These are phyloP conservation scores for Lentinus brumalis DNA, from an alignment of 768 basidiomycete genomes.

Conservation along the genomic window DNA sequence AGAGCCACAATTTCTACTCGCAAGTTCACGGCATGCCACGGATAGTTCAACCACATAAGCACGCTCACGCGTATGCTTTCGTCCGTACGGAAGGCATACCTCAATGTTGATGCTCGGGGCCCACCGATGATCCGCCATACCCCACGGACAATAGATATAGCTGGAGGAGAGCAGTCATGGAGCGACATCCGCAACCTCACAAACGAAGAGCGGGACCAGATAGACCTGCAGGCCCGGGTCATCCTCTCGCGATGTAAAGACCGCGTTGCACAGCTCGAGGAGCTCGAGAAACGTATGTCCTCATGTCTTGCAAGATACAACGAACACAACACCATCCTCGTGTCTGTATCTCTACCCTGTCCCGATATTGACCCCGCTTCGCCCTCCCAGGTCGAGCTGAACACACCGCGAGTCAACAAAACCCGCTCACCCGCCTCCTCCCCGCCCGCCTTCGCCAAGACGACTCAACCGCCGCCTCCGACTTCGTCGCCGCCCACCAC, in stretches of 20 bases:
- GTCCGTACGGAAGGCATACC: conserved; percentile 82
- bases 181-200: conserved; percentile 67
- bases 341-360: neutral
- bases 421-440: conserved; percentile 68
- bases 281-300: conserved; percentile 81
- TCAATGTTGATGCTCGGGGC: conserved; percentile 69
- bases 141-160: conserved; percentile 57
- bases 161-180: conserved; percentile 53
- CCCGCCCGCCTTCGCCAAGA: conserved; percentile 70
- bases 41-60: conserved; percentile 71
- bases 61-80: conserved; percentile 72
- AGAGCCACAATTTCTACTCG: too few species aligned
- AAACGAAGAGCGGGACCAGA: conserved; percentile 93
- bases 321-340: conserved; percentile 11
- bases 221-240: conserved; percentile 89
- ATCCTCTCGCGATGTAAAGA: conserved; percentile 86
- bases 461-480: conserved; percentile 58
- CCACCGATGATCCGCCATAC: conserved; percentile 55
- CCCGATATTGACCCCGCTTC: neutral
- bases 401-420: conserved; percentile 62
- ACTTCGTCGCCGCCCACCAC: conserved; percentile 86
- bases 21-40: neutral
- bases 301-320: conserved; percentile 3
- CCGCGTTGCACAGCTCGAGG: conserved; percentile 85
- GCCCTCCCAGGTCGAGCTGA: conserved; percentile 59